Base-by-base conservation (phyloP, 2,329 filamentous ascomycete species). In the Pseudogymnoascus sp. region DNA sequence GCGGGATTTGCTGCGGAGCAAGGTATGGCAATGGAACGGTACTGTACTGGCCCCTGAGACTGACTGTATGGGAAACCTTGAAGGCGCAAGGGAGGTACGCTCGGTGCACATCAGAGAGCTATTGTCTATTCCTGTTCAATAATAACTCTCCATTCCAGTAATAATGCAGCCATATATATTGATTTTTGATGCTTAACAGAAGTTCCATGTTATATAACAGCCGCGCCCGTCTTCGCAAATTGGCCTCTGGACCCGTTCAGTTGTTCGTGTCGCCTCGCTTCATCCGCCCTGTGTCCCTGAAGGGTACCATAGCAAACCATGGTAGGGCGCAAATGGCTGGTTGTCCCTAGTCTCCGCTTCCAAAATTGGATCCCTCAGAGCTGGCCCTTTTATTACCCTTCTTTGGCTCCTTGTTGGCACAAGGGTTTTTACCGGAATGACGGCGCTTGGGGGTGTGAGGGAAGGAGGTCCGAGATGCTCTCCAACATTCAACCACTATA, bases 321-420 rank as follows among this genome's bases (percentile, higher is more conserved):
- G 29, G 48, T 9, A 33, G 45, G 45, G 48, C 48, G 48, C 35
- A 33, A 55, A n/a, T 55, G 48, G 48, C 15, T 15, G 48, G 48
- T 10, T 10, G 5, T 55, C 48, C 48, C 48, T 55, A 55, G 48
- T 55, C 29, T 55, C 48, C 48, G 48, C 29, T 55, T 55, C 48
- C 48, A 55, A 55, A 55, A 55, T 55, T 55, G 48, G 48, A 55
- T 55, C 48, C 5, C 21, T 55, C 29, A 55, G 21, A 55, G 29
- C 29, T 55, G 48, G 48, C 48, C 48, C 48, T 55, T 55, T 55
- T 33, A 55, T 55, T 55, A 55, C 48, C 48, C 48, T 55, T 33
- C 48, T 55, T n/a, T 55, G 9, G n/a, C 29, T 55, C 10, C 10
- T 55, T 55, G 48, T 33, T 55, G 29, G 48, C n/a, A 2, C 9